Evolutionary conservation across 345 rosid genomes (phyloP), one percentile per base, ranked within the genome.

Genomic region (Angophora floribunda): DNA sequence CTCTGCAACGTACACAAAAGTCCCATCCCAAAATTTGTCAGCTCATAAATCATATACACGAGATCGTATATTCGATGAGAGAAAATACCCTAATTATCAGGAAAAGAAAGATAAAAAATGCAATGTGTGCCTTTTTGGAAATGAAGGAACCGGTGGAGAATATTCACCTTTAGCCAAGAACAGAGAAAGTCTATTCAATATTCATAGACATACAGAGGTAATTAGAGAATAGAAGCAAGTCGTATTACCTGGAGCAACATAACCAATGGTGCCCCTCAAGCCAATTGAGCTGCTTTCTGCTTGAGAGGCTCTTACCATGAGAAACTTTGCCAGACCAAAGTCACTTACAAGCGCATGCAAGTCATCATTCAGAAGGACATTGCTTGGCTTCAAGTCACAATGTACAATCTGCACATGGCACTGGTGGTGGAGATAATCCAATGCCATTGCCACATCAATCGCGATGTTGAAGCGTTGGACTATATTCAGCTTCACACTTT

Each of bases 351-450:
- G 88, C 6, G 88, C 92, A 5, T 78, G 75, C 88, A 90, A 67
- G 41, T 85, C 57, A 13, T 30, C 82, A 59, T 89, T 90, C 4
- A 90, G 87, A 87, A 90, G 89, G 50, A 90, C 84, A 50, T 90
- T 89, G 86, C 90, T 87, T 21, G 90, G 92, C 88, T 91, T 89
- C 30, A 91, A 61, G 85, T 91, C 92, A 36, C 88, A 87, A 44
- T 91, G 92, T 6, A 89, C 70, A 2, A 91, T 86, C 12, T 89
- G 86, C 1, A 53, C n/a, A 4, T 88, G 75, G 61, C 86, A 50
- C 3, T 87, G 87, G 22, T 87, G 41, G 65, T 91, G 92, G 47
- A 91, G 89, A 52, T 91, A 91, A 16, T 89, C 87, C 9, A 91
- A 21, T 36, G 92, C 89, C 7, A 3, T 6, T 13, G 92, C 92